A percentile compares a stretch with the other conserved stretches of the same genome.
These are phyloP conservation scores for Linnemannia exigua DNA, from an alignment of 192 early-diverging fungal species.

Conservation along the genomic window DNA sequence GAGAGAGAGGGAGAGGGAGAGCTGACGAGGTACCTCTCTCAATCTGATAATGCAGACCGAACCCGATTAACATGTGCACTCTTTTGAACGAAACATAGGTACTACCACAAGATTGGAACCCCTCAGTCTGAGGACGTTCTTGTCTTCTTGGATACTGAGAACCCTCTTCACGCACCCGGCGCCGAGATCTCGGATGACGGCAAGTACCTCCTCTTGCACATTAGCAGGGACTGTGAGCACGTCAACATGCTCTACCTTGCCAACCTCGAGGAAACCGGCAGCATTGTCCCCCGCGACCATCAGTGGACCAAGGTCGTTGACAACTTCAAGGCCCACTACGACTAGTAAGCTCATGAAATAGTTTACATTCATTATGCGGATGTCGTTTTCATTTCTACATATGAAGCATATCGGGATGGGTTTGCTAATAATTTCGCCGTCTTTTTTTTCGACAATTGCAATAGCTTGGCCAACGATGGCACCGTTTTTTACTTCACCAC, in stretches of 20 bases:
- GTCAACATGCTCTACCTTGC: conserved; percentile 61
- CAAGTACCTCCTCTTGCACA: conserved; percentile 68
- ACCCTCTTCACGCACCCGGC: conserved; percentile 60
- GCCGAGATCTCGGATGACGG: conserved; percentile 66
- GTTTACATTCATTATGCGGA: neutral
- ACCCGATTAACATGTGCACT: neutral
- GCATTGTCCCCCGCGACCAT: conserved; percentile 23
- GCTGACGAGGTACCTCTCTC: neutral
- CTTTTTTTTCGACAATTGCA: neutral
- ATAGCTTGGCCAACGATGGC: conserved; percentile 70
- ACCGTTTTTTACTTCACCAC: conserved; percentile 73
- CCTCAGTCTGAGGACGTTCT: conserved; percentile 72
- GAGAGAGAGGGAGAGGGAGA: neutral
- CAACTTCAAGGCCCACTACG: conserved; percentile 65
- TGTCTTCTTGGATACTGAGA: conserved; percentile 62
- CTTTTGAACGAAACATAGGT: conserved; percentile 17
- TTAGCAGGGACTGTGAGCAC: conserved; percentile 62
- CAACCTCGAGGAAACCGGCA: conserved; percentile 45
- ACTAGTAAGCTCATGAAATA: conserved; percentile 32
- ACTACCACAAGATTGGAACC: conserved; percentile 72
- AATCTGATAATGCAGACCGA: no score
- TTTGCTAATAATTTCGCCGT: neutral
- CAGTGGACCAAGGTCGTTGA: conserved; percentile 65
- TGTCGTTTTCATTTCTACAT: neutral
- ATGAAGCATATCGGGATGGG: neutral